phyloP scores from a whole-genome alignment of 192 early-diverging fungal species.

The Linnemannia exigua region DNA sequence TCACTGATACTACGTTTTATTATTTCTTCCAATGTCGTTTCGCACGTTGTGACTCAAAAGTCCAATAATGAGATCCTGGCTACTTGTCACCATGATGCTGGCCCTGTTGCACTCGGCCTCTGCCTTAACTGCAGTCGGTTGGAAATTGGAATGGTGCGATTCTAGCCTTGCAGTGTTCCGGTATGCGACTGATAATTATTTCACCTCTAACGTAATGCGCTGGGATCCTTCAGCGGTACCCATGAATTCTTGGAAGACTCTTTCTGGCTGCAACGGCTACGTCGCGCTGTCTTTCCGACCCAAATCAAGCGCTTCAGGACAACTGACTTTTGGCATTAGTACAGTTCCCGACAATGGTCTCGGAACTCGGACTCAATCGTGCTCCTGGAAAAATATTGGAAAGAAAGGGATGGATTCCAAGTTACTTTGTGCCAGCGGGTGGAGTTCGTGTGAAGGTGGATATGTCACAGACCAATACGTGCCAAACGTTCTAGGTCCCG shows the following conservation, averaged over 20 bases:
- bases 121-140: background rate
- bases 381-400: background rate
- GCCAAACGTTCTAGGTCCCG: background rate
- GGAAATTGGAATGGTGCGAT: background rate
- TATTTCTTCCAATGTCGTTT: no score
- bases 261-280: background rate
- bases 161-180: background rate
- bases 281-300: background rate
- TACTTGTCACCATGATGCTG: no score
- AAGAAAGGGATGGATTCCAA: constrained; percentile 24
- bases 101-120: no score
- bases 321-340: background rate
- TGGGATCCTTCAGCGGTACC: background rate
- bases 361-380: background rate
- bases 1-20: no score
- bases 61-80: no score
- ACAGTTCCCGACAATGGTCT: background rate
- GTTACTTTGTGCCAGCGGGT: background rate
- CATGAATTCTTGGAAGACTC: background rate
- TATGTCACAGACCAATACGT: background rate
- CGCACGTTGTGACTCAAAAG: no score
- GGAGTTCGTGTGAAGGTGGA: background rate
- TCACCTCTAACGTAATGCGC: background rate
- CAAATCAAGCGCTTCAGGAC: background rate
- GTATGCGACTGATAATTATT: constrained; percentile 2